Evolutionary conservation across 768 basidiomycete genomes (phyloP), one percentile per base, ranked within the genome.

Genomic region (Auricularia cornea): DNA sequence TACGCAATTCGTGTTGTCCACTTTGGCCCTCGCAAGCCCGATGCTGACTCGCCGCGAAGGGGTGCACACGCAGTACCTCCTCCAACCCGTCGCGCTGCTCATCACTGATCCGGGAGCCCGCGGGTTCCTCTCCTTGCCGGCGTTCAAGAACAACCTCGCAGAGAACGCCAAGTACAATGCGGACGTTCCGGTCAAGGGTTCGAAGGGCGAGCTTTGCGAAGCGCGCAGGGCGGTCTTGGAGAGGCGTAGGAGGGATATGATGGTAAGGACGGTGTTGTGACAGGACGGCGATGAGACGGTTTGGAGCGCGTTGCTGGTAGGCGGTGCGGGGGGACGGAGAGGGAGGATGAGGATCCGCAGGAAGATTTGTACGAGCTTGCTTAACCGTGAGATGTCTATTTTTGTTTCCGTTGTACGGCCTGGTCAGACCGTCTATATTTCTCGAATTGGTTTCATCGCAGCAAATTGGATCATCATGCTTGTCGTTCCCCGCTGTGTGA

Each of bases 1-100:
- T 89, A 31, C 74, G 82, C 60, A 73, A 86, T 87, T 66, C 59
- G 80, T 66, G n/a, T n/a, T n/a, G n/a, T n/a, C n/a, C n/a, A n/a
- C n/a, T n/a, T n/a, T n/a, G n/a, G n/a, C n/a, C n/a, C n/a, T n/a
- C n/a, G n/a, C n/a, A n/a, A n/a, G n/a, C n/a, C n/a, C n/a, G n/a
- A n/a, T n/a, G n/a, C n/a, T n/a, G n/a, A n/a, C n/a, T n/a, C n/a
- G n/a, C n/a, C n/a, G n/a, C n/a, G 1, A 64, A 88, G 86, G 71
- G 59, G 62, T 88, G 59, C 70, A 79, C 33, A 68, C 70, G 3
- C 72, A 79, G 62, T 87, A 87, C 72, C 73, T 83, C 23, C 31
- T 83, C 41, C 62, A 82, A 30, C 78, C 78, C 3, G 60, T 61
- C 0, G 78, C 84, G 0, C 85, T 86, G 10, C 76, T 87, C 40